Evolutionary conservation across 2,329 filamentous ascomycete species (phyloP).

Genomic region (Talaromyces sp.): DNA sequence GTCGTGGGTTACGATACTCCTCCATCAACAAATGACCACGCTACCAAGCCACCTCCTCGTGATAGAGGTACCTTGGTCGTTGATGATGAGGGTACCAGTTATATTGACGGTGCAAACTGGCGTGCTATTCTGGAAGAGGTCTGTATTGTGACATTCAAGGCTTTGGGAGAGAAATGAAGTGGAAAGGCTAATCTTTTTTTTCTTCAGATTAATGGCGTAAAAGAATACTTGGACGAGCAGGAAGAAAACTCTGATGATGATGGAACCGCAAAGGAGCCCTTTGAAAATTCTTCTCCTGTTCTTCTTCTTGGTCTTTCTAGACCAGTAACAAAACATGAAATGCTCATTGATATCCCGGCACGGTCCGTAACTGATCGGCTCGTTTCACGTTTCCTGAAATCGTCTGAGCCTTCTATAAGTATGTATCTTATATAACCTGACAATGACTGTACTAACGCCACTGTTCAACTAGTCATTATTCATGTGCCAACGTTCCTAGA

Average conservation of each 20-base stretch:
- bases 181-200: slow-evolving; percentile 8
- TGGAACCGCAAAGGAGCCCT: slow-evolving; percentile 20
- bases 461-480: slow-evolving; percentile 32
- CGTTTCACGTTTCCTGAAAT: slow-evolving; percentile 38
- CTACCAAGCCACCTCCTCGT: slow-evolving; percentile 16
- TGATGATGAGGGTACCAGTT: slow-evolving; percentile 35
- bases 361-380: slow-evolving; percentile 36
- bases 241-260: slow-evolving; percentile 30
- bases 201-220: slow-evolving; percentile 37
- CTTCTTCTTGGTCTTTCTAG: slow-evolving; percentile 33
- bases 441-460: too few relatives aligned
- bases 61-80: slow-evolving; percentile 37
- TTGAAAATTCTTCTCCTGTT: slow-evolving; percentile 26
- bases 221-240: slow-evolving; percentile 31
- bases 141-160: slow-evolving; percentile 9
- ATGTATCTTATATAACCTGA: too few relatives aligned
- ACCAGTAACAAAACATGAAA: slow-evolving; percentile 32
- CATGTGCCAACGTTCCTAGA: slow-evolving; percentile 37
- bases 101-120: slow-evolving; percentile 42
- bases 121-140: slow-evolving; percentile 41
- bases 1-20: slow-evolving; percentile 13
- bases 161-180: neutral
- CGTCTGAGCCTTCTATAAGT: slow-evolving; percentile 36
- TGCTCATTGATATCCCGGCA: slow-evolving; percentile 35
- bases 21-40: slow-evolving; percentile 10